Evolutionary conservation across 2,329 filamentous ascomycete species (phyloP).

Genomic region (Ophiostoma quercus): DNA sequence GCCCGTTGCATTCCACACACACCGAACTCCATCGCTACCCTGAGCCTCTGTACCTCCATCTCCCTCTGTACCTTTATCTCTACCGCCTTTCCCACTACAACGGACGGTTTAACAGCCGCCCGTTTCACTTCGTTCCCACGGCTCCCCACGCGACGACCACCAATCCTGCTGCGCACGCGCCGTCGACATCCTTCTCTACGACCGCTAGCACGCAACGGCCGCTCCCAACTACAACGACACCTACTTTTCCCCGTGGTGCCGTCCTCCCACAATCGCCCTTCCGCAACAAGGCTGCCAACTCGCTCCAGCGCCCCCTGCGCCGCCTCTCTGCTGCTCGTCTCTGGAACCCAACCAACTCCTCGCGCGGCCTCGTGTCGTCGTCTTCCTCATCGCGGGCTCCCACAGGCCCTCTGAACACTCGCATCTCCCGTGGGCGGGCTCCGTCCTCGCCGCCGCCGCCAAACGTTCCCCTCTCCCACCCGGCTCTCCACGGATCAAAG

Average conservation of each 20-base stretch:
- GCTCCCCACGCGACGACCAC: slow-evolving; percentile 41
- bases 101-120: slow-evolving; percentile 46
- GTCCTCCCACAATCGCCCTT: slow-evolving; percentile 40
- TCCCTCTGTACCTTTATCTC: background rate
- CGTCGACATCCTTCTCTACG: slow-evolving; percentile 10
- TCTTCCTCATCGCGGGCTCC: slow-evolving; percentile 23
- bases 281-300: slow-evolving; percentile 38
- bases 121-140: slow-evolving; percentile 42
- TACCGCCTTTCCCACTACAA: background rate
- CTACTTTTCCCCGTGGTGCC: slow-evolving; percentile 1
- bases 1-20: background rate
- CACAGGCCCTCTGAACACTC: background rate
- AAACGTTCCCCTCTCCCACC: slow-evolving; percentile 46
- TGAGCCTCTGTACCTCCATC: background rate
- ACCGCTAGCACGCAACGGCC: slow-evolving; percentile 14
- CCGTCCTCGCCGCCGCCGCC: slow-evolving; percentile 52
- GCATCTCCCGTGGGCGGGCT: slow-evolving; percentile 40
- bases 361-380: slow-evolving; percentile 35
- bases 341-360: slow-evolving; percentile 58
- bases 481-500: slow-evolving; percentile 33
- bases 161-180: slow-evolving; percentile 25
- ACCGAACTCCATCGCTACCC: background rate
- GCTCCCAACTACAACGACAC: background rate
- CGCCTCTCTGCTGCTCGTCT: slow-evolving; percentile 47
- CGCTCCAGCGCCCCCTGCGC: slow-evolving; percentile 32